Evolutionary conservation across 768 basidiomycete species (phyloP), one percentile per base, ranked within the genome.

Genomic region (Cystofilobasidium bisporidii): DNA sequence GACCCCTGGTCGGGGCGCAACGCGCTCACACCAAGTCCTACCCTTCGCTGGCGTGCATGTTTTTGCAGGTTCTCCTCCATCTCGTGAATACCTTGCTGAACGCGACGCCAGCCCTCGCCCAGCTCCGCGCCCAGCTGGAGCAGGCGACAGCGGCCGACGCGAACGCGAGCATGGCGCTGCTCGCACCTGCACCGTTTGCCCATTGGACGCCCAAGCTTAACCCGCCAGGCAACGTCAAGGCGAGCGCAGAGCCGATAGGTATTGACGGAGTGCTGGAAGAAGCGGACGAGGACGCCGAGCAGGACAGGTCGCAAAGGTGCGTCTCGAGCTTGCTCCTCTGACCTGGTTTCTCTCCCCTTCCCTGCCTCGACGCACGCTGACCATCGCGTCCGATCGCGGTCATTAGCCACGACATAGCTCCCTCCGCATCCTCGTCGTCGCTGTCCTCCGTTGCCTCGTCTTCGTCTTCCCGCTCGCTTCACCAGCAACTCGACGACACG

Each of bases 151-250:
- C 9, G 6, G 33, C 8, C 14, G 12, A 1, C 32, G 17, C 12
- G 26, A 20, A n/a, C 33, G n/a, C 15, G n/a, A 22, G 47, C 33
- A 3, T 36, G 4, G 24, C 32, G 12, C 20, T 30, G 22, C 8
- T 48, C 10, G n/a, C 63, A 12, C 40, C 38, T 14, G 50, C 36
- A 10, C 55, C 41, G 24, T 61, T 41, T 26, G 11, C 5, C 18
- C 60, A 53, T 36, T 64, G 63, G 63, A 53, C 45, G 33, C 63
- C 63, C 0, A 64, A 56, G 28, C 33, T 64, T 2, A 64, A 64
- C 17, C 47, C 63, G 2, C 63, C 45, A 12, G 63, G 63, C 12
- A 47, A 14, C 30, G 50, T 56, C 50, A 64, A 64, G 30, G 63
- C 63, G 1, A 55, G 50, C 26, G 45, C 28, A 1, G 47, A 32